Evolutionary conservation across 257 asterid species (phyloP).

Genomic region (Salvia splendens): DNA sequence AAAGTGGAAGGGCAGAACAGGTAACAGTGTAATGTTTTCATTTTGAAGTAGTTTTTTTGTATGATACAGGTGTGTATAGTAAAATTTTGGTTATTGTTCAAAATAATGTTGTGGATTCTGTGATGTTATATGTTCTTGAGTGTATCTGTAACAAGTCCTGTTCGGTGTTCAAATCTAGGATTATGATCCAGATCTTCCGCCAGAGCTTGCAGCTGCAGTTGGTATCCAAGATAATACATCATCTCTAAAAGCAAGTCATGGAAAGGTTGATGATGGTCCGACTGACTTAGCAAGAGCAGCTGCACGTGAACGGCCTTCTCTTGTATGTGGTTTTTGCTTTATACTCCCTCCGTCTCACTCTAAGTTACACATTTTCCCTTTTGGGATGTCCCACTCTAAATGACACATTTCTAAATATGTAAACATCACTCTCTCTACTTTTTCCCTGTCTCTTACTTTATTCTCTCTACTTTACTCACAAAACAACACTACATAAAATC

Average conservation of each 20-base stretch:
- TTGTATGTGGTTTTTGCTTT: constrained; percentile 40
- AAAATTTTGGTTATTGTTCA: too few relatives aligned
- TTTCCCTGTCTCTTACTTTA: too few relatives aligned
- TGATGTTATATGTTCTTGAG: background rate
- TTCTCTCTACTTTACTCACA: too few relatives aligned
- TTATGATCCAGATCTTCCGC: constrained; percentile 94
- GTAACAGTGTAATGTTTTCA: constrained; percentile 39
- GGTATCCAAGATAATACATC: constrained; percentile 65
- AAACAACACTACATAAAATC: too few relatives aligned
- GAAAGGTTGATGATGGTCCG: constrained; percentile 51
- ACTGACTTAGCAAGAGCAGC: constrained; percentile 44
- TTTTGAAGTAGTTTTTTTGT: too few relatives aligned
- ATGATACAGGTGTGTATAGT: too few relatives aligned
- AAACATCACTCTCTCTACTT: too few relatives aligned
- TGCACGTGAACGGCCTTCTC: constrained; percentile 22
- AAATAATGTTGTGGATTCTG: background rate
- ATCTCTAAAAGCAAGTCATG: constrained; percentile 55
- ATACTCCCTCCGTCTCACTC: too few relatives aligned
- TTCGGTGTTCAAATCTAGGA: constrained; percentile 51
- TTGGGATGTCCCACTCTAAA: too few relatives aligned
- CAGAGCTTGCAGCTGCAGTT: constrained; percentile 94
- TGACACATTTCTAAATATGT: too few relatives aligned
- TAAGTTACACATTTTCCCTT: too few relatives aligned
- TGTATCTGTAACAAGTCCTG: background rate
- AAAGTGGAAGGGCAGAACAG: constrained; percentile 90